Evolutionary conservation across 352 stramenopile species (phyloP).

Genomic region (Plasmopara muralis): DNA sequence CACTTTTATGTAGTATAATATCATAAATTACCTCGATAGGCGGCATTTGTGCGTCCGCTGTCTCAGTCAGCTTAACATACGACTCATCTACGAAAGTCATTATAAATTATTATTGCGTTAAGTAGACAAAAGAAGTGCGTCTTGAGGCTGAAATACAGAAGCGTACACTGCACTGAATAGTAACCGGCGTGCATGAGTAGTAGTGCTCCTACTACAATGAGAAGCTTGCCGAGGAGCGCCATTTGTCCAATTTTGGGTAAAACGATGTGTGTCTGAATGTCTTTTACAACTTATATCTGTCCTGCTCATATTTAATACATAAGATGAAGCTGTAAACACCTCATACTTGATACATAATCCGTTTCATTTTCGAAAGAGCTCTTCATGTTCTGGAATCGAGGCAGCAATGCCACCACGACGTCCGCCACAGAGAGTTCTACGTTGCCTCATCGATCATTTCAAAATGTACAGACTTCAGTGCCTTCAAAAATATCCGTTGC

Average conservation of each 20-base stretch:
- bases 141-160: not conserved
- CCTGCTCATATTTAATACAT: too few relatives aligned
- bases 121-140: not conserved
- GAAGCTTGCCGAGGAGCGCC: slow-evolving; percentile 57
- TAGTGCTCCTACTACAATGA: slow-evolving; percentile 58
- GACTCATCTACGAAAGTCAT: slow-evolving; percentile 44
- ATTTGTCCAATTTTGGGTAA: slow-evolving; percentile 14
- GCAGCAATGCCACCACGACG: slow-evolving; percentile 7
- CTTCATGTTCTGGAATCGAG: slow-evolving; percentile 41
- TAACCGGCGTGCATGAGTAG: slow-evolving; percentile 73
- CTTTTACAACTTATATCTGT: too few relatives aligned
- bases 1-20: not conserved
- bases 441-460: not conserved
- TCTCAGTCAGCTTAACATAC: slow-evolving; percentile 69
- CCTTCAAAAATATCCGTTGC: slow-evolving; percentile 8
- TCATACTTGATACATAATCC: not conserved
- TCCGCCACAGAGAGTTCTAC: slow-evolving; percentile 4
- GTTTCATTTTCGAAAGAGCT: not conserved
- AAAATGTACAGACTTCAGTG: slow-evolving; percentile 6
- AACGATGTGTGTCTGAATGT: too few relatives aligned
- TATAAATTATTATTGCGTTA: slow-evolving; percentile 7
- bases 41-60: slow-evolving; percentile 59
- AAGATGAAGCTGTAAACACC: too few relatives aligned
- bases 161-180: slow-evolving; percentile 76
- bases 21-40: slow-evolving; percentile 40